Conservation (phyloP, 257 asterid species). For the Solanum habrochaites region DNA sequence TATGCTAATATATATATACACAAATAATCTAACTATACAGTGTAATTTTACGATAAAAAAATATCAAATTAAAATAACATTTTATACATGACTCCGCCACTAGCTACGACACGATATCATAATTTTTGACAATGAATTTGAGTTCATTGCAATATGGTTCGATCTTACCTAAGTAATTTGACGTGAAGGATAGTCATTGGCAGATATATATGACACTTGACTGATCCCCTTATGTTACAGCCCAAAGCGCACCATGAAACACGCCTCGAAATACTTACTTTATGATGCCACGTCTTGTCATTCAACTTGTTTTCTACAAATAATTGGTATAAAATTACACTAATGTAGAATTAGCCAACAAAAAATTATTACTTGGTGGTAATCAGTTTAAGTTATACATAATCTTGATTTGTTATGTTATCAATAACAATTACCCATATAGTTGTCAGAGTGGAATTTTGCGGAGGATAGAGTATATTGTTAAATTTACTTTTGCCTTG, state of each 20-base stretch:
- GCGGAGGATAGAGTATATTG: accelerated
- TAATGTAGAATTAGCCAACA: not conserved
- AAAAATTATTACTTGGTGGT: not conserved
- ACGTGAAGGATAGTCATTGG: not conserved
- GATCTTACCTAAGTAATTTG: not conserved
- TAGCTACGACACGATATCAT: too few species aligned
- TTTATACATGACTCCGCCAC: too few species aligned
- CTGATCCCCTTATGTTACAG: not conserved
- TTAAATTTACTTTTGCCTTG: accelerated
- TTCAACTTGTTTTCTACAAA: not conserved
- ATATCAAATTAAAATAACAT: too few species aligned
- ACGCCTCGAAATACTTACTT: not conserved
- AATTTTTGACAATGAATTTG: not conserved
- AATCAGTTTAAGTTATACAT: not conserved
- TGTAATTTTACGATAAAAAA: too few species aligned
- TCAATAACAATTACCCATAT: not conserved
- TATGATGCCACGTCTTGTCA: not conserved
- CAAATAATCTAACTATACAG: too few species aligned
- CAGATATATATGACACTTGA: not conserved
- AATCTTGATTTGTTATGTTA: not conserved
- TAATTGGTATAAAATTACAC: not conserved
- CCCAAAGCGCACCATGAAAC: not conserved
- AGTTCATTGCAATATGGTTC: not conserved
- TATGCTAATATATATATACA: not conserved
- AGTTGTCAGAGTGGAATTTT: too few species aligned